Evolutionary conservation across 2,329 filamentous ascomycete species (phyloP), one percentile per base, ranked within the genome.

Genomic region (Aureobasidium sp.): DNA sequence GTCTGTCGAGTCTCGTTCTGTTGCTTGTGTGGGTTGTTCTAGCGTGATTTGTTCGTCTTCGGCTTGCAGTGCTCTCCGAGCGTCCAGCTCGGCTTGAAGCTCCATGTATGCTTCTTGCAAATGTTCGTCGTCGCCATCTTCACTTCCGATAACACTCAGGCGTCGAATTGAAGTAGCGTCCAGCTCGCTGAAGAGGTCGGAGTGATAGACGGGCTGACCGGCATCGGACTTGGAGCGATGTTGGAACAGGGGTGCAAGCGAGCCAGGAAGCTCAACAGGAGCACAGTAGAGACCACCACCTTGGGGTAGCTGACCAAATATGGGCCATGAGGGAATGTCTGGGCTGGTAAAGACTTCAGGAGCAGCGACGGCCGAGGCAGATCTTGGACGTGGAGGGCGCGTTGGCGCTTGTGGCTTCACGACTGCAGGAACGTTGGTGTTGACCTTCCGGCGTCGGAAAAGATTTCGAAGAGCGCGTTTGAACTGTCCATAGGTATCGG

Each of bases 391-490:
- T 59, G n/a, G 27, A 25, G 47, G 37, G 37, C 50, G 62, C 34
- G 34, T 50, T 39, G 57, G 58, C 51, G 47, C 51, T 63, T 45
- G 62, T 41, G 58, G 57, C 45, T 49, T 50, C 3, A 42, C 34
- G 25, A 37, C 54, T 48, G 54, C 54, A 48, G 42, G 32, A 29
- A 48, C 54, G 45, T 59, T 59, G 57, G 16, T 44, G 57, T 39
- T 44, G 34, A 36, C n/a, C 45, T 59, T 67, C 30, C 64, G 67
- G 37, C 64, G 58, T 51, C 64, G 66, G 61, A 71, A 69, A 44
- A 71, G 64, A 60, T 65, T 65, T 49, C 69, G 68, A 57, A 71
- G 65, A 29, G 66, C 66, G 47, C 65, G 66, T 64, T 69, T 70
- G 53, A 71, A 61, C 44, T 64, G 65, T 51, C 59, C 61, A 61